Conservation (phyloP, 768 basidiomycete genomes). For the Calocera viscosa region DNA sequence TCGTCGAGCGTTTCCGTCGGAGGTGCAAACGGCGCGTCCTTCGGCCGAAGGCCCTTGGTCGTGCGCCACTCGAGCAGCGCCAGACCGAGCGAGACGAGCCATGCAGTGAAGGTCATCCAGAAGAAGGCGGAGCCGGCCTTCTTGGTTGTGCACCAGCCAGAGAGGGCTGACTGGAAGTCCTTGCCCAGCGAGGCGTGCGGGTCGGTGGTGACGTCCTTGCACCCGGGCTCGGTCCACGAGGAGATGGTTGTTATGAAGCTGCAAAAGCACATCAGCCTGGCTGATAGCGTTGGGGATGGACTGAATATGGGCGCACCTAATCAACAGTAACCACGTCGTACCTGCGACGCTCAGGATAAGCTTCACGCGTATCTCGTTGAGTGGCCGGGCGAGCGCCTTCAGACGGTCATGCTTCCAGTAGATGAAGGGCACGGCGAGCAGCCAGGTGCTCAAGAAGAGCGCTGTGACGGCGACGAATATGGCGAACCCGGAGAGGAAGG, state of each 20-base stretch:
- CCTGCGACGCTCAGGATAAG: constrained; percentile 74
- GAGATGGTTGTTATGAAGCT: constrained; percentile 23
- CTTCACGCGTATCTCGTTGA: constrained; percentile 69
- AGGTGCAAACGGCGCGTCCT: background rate
- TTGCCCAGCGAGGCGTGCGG: constrained; percentile 59
- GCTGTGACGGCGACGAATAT: constrained; percentile 63
- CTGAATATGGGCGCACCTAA: constrained; percentile 45
- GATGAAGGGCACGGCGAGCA: constrained; percentile 63
- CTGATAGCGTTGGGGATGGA: background rate
- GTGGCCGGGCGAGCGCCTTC: constrained; percentile 58
- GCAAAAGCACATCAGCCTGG: constrained; percentile 6
- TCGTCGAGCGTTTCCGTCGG: constrained; percentile 8
- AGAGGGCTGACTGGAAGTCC: constrained; percentile 53
- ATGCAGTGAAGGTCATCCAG: constrained; percentile 70
- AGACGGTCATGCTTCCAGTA: constrained; percentile 81
- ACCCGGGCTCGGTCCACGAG: constrained; percentile 80
- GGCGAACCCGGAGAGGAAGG: constrained; percentile 76
- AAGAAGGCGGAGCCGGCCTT: constrained; percentile 83
- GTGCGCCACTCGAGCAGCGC: constrained; percentile 66
- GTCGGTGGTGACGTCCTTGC: constrained; percentile 72
- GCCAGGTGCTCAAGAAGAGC: constrained; percentile 59
- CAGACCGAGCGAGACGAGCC: constrained; percentile 55
- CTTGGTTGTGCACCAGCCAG: constrained; percentile 84
- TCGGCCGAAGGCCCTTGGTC: constrained; percentile 34
- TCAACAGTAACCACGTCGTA: constrained; percentile 50